Conservation (phyloP, 1,284 basidiomycete species). For the Cutaneotrichosporon arboriforme region DNA sequence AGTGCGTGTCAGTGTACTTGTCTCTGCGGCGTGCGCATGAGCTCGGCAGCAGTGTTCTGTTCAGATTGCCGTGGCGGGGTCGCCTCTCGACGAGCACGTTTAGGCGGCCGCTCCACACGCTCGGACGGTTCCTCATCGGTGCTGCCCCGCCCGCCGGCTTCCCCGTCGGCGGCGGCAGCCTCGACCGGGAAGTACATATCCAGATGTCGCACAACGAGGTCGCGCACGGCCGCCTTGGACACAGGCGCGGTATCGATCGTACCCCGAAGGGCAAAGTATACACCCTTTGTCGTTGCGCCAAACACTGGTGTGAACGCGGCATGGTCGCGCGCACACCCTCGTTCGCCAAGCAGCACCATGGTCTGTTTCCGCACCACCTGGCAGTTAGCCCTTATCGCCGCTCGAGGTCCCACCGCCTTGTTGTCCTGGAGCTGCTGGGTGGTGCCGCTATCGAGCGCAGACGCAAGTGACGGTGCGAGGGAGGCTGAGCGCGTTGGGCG, state of each 20-base stretch:
- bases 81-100: neutral
- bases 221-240: conserved; percentile 31
- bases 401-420: conserved; percentile 7
- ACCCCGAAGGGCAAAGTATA: conserved; percentile 36
- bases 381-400: neutral
- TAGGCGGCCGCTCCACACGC: no score
- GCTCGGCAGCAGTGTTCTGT: neutral
- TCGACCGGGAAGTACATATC: conserved; percentile 37
- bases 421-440: conserved; percentile 18
- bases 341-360: conserved; percentile 28
- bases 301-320: conserved; percentile 43
- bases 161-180: neutral
- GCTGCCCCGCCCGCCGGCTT: no score
- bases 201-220: conserved; percentile 32
- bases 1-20: neutral
- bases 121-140: no score
- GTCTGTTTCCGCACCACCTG: conserved; percentile 43
- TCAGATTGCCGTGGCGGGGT: neutral
- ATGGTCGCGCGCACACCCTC: conserved; percentile 31
- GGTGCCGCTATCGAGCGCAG: conserved; percentile 1
- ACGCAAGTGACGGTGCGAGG: conserved; percentile 3
- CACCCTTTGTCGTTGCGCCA: conserved; percentile 36
- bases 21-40: neutral
- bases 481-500: neutral
- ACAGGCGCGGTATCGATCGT: conserved; percentile 20